Evolutionary conservation across 2,329 filamentous ascomycete genomes (phyloP), one percentile per base, ranked within the genome.

Genomic region (Lasiodiplodia gonubiensis): DNA sequence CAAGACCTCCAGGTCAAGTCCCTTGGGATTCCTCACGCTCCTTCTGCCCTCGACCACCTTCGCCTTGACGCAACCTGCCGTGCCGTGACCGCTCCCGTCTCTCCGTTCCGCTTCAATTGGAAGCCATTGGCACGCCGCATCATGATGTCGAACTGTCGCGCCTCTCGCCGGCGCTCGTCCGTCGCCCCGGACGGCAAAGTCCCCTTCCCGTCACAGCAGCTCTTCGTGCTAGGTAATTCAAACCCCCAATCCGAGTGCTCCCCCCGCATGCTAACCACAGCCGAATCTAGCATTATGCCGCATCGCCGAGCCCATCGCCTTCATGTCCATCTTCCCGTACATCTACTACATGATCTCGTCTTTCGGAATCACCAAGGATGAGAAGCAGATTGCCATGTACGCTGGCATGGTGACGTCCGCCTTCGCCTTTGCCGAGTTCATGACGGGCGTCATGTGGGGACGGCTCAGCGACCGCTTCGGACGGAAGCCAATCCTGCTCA

Each of bases 241-340:
- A 4, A 3, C 11, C 16, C 46, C 39, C 42, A 14, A 18, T 23
- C 18, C 52, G 23, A 18, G 42, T 16, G 16, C 35, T 2, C n/a
- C 21, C 33, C 25, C n/a, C 42, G 16, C 51, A 37, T 72, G 27
- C 66, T 64, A 53, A 63, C 30, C 55, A 21, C 2, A 4, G 12
- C 35, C 21, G 7, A 21, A 11, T 27, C 35, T 70, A 96, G 94
- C 93, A 54, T 86, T 97, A 75, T 97, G 94, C 81, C 90, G 95
- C 76, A 94, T 99, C 83, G 97, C 93, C 84, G 95, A 99, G 79
- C 95, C 95, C 64, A 98, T 99, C 79, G 95, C 95, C 6, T 98
- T 99, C 85, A 98, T 97, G 93, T 97, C 94, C 65, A 97, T 98
- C 73, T 98, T 99, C 78, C 95, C 95, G 1, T 99, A 98, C 80